Evolutionary conservation across 768 basidiomycete genomes (phyloP).

Genomic region (Galerina sulciceps): DNA sequence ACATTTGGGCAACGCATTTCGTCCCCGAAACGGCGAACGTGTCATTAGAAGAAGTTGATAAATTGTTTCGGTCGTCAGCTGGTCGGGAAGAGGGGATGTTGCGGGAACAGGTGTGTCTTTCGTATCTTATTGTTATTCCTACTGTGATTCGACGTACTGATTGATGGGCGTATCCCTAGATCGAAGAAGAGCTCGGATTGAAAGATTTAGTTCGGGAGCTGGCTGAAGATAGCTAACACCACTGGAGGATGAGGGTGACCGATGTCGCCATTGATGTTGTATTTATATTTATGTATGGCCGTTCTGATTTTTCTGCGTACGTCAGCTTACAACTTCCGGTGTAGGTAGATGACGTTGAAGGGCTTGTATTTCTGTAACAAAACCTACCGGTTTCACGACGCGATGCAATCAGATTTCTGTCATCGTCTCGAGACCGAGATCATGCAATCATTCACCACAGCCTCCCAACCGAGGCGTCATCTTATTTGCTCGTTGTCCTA

Average conservation of each 20-base stretch:
- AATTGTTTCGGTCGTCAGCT: constrained; percentile 62
- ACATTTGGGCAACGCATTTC: constrained; percentile 69
- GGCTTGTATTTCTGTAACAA: too few species aligned
- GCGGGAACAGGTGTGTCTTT: constrained; percentile 53
- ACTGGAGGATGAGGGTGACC: background rate
- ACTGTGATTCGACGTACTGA: background rate
- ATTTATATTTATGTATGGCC: background rate
- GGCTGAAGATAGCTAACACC: constrained; percentile 10
- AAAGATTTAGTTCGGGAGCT: constrained; percentile 46
- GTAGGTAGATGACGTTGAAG: too few species aligned
- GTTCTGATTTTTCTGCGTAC: background rate
- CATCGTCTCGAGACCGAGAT: too few species aligned
- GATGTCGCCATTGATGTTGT: background rate
- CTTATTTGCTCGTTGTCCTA: too few species aligned
- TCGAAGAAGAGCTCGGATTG: constrained; percentile 61
- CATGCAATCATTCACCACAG: too few species aligned
- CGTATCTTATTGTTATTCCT: background rate
- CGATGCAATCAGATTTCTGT: too few species aligned
- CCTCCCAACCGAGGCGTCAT: too few species aligned
- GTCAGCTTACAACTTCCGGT: too few species aligned
- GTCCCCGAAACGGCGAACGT: constrained; percentile 83
- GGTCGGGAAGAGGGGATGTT: constrained; percentile 55
- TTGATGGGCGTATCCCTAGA: constrained; percentile 36
- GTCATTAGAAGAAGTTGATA: constrained; percentile 78
- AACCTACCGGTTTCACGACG: too few species aligned